Evolutionary conservation across 257 asterid species (phyloP).

Genomic region (Anisodus acutangulus): DNA sequence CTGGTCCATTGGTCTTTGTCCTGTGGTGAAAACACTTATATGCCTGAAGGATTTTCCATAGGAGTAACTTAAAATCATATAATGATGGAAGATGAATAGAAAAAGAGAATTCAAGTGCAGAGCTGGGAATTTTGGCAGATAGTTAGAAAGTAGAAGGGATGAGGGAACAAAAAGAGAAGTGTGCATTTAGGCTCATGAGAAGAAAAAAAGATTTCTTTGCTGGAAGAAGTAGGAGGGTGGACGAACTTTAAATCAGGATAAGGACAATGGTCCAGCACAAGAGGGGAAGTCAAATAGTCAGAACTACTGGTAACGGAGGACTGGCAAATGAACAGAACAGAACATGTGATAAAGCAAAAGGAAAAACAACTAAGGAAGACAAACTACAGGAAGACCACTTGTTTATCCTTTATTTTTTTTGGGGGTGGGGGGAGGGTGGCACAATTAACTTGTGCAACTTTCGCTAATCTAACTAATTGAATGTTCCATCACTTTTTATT

Average conservation of each 20-base stretch:
- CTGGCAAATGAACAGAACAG: background rate
- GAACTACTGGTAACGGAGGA: background rate
- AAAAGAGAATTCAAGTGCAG: background rate
- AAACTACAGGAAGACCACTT: background rate
- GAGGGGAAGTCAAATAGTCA: background rate
- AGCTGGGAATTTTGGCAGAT: background rate
- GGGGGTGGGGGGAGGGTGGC: background rate
- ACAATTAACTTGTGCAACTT: background rate
- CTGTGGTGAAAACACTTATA: background rate
- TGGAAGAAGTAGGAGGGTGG: conserved; percentile 9
- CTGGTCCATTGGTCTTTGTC: background rate
- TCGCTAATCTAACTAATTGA: background rate
- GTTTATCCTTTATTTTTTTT: background rate
- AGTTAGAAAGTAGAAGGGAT: background rate
- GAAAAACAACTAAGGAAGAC: background rate
- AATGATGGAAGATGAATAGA: background rate
- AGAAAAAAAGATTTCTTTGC: background rate
- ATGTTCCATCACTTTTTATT: background rate
- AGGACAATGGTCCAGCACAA: background rate
- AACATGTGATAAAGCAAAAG: conserved; percentile 13
- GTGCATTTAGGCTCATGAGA: background rate
- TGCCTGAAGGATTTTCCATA: conserved; percentile 2
- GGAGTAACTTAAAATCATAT: background rate
- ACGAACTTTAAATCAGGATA: background rate
- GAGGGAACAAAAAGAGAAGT: background rate